Conservation (phyloP, 208 protist genomes). For the Trypanosoma boissoni region DNA sequence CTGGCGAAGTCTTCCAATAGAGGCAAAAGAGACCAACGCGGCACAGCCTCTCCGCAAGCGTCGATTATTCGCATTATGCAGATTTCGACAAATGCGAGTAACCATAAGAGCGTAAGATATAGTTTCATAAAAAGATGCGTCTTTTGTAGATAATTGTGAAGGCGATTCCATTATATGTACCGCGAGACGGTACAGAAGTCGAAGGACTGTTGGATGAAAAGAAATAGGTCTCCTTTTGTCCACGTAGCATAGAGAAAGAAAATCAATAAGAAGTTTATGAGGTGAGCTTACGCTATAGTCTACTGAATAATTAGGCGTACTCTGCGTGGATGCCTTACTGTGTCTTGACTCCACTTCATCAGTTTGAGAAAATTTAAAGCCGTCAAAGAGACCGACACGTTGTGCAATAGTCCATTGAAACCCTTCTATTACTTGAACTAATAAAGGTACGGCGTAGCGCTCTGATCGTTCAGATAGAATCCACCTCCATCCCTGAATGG, state of each 20-base stretch:
- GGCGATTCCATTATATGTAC: constrained; percentile 50
- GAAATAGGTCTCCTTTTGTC: constrained; percentile 38
- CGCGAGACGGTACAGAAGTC: constrained; percentile 49
- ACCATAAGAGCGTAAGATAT: constrained; percentile 69
- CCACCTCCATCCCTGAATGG: constrained; percentile 68
- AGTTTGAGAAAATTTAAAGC: constrained; percentile 37
- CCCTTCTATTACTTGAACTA: constrained; percentile 55
- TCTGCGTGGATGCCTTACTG: constrained; percentile 15
- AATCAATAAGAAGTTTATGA: constrained; percentile 73
- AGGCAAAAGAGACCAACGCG: constrained; percentile 49
- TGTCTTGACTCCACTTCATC: constrained; percentile 63
- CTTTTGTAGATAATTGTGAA: constrained; percentile 60
- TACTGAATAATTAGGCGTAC: constrained; percentile 19
- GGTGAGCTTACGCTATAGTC: constrained; percentile 50
- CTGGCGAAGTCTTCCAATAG: constrained; percentile 65
- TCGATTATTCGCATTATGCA: constrained; percentile 54
- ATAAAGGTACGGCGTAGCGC: constrained; percentile 44
- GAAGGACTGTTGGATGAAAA: constrained; percentile 53
- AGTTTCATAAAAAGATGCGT: constrained; percentile 75
- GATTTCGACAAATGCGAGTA: constrained; percentile 45
- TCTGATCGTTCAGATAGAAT: constrained; percentile 52
- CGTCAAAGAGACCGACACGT: constrained; percentile 74
- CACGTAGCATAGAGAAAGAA: constrained; percentile 65
- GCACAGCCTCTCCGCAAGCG: constrained; percentile 36
- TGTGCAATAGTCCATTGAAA: constrained; percentile 65